phyloP scores from a whole-genome alignment of 2,329 filamentous ascomycete genomes.

The Periconia macrospinosa region DNA sequence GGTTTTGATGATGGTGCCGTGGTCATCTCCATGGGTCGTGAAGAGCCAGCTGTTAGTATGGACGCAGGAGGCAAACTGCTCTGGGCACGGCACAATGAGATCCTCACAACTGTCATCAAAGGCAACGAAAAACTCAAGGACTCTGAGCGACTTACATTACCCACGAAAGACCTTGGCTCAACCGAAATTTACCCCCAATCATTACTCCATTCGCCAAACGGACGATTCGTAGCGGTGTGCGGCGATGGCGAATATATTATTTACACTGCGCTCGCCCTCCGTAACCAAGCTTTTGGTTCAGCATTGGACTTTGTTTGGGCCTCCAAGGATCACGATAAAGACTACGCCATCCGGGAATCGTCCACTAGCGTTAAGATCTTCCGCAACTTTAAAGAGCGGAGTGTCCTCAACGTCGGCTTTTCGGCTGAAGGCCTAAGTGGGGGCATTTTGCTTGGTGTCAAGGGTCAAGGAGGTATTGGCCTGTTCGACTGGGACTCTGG shows the following conservation, averaged over 20 bases:
- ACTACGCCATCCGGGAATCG: slow-evolving; percentile 96
- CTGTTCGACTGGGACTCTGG: slow-evolving; percentile 97
- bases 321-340: slow-evolving; percentile 95
- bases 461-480: slow-evolving; percentile 89
- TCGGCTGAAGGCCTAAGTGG: slow-evolving; percentile 89
- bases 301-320: slow-evolving; percentile 97
- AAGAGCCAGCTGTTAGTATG: slow-evolving; percentile 98
- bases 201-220: slow-evolving; percentile 92
- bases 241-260: slow-evolving; percentile 99
- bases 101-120: slow-evolving; percentile 93
- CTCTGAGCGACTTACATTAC: slow-evolving; percentile 79
- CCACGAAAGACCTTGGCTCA: slow-evolving; percentile 91
- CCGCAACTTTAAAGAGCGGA: slow-evolving; percentile 96
- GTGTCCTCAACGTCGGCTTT: slow-evolving; percentile 91
- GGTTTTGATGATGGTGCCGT: slow-evolving; percentile 98
- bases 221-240: slow-evolving; percentile 84
- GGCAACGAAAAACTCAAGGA: slow-evolving; percentile 88
- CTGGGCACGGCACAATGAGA: slow-evolving; percentile 93
- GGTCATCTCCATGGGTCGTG: slow-evolving; percentile 94
- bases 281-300: slow-evolving; percentile 96
- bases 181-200: slow-evolving; percentile 98
- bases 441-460: slow-evolving; percentile 88
- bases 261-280: slow-evolving; percentile 93
- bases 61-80: slow-evolving; percentile 93
- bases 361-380: slow-evolving; percentile 93